phyloP scores from a whole-genome alignment of 2,329 filamentous ascomycete genomes.

The Trichoderma sp. region DNA sequence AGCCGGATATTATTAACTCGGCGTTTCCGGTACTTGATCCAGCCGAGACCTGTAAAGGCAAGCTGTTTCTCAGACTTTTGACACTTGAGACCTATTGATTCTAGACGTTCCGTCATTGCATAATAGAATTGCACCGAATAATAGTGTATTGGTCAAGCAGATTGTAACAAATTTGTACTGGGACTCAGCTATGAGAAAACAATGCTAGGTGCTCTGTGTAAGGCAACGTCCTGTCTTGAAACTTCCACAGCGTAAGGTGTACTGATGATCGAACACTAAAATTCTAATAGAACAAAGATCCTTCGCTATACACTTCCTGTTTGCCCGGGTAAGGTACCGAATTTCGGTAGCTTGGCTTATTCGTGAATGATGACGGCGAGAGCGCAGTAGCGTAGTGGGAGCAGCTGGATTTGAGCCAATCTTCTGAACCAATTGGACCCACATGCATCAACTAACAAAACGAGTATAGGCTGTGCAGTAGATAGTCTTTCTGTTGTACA shows the following conservation, averaged over 20 bases:
- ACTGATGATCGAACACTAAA: too few relatives aligned
- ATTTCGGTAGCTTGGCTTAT: background rate
- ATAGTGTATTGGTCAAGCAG: background rate
- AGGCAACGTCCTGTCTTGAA: too few relatives aligned
- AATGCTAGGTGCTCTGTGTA: too few relatives aligned
- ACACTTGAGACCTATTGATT: background rate
- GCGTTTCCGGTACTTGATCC: background rate
- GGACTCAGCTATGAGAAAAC: background rate
- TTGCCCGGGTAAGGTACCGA: background rate
- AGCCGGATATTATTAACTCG: background rate
- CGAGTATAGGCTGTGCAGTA: too few relatives aligned
- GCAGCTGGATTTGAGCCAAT: background rate
- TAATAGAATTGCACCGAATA: background rate
- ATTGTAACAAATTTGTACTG: background rate
- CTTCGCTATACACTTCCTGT: background rate
- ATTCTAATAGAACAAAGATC: background rate
- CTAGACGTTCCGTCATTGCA: background rate
- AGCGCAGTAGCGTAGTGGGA: background rate
- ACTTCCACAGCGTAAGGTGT: too few relatives aligned
- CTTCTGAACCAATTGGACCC: background rate
- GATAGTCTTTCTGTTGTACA: too few relatives aligned
- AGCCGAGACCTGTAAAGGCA: background rate
- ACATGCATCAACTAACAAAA: background rate
- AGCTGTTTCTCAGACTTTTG: background rate
- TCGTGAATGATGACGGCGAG: background rate